Evolutionary conservation across 108 stramenopile species (phyloP), one percentile per base, ranked within the genome.

Genomic region (Mayamaea pseudoterrestris): DNA sequence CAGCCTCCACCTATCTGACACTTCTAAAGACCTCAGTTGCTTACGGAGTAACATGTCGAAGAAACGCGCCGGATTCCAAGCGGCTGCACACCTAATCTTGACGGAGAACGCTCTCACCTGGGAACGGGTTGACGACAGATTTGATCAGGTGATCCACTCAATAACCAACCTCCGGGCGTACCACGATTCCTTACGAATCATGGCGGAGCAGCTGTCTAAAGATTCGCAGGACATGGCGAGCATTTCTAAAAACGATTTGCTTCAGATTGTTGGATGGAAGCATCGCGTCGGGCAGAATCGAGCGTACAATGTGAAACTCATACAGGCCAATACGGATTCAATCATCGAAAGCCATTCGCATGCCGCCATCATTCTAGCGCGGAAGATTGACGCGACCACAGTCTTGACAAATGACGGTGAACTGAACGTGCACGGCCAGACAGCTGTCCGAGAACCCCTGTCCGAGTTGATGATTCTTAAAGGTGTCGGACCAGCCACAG

Each of bases 211-310:
- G 8, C 3, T 18, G 8, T 8, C 20, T 5, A 8, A 3, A 3
- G 3, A 3, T 8, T 39, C 20, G 16, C 20, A 14, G 8, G 20
- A 39, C 5, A 3, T 18, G 37, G 37, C 16, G 20, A 39, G 3
- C 4, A 3, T 39, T 3, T 66, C 85, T 16, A 74, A 73, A 41
- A 60, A 65, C 16, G 67, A 87, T 8, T 55, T 87, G 8, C 18
- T 77, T 35, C 45, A 58, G 11, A 57, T 82, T 3, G 68, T 87
- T 16, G 35, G 58, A 34, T 87, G 85, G 85, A 87, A 87, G 57
- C 80, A 82, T 63, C n/a, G 32, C 34, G 81, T 80, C 35, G 85
- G 85, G 3, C 82, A 87, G 43, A 63, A 72, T 7, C 74, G 85
- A 0, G 60, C 63, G 48, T 68, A 69, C 7, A 46, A 80, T 27